Base-by-base conservation (phyloP, 192 early-diverging fungal species). In the Obelidium mucronatum region DNA sequence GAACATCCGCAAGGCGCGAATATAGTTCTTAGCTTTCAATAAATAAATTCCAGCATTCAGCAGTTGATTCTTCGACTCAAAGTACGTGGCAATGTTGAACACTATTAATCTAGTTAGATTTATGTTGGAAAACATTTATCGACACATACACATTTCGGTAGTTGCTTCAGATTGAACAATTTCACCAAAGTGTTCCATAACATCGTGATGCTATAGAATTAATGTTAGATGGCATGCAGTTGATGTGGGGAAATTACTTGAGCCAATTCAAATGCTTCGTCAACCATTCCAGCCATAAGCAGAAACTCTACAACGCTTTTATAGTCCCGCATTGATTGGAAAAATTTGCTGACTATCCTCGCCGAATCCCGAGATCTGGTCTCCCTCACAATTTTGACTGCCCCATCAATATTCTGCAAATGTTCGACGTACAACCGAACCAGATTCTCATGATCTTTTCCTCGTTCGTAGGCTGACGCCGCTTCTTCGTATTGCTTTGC, bases 211-310 rank as follows among this genome's bases (percentile, higher is more conserved):
- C 82, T 79, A 44, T 40, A 8, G 22, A 40, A 60, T 6, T 33
- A 60, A 28, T 66, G 17, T 65, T 68, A 44, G 2, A 75, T 77
- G 42, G n/a, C 31, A 19, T 19, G 59, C 15, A 61, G 31, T 17
- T 26, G 60, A 24, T 26, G 30, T 1, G 65, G 5, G 36, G 24
- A 2, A 17, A 36, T 30, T 24, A 82, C 83, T 48, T 84, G 81
- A 11, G 87, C 87, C 19, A 89, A 75, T 75, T 86, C 82, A 73
- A 89, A 89, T 3, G 87, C 87, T 68, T 89, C 86, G 35, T 84
- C 77, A 15, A 61, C 68, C 86, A 89, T 88, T 17, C 85, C 87
- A 2, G 87, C 86, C 63, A 88, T 77, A 17, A 88, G 64, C 70
- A 72, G 87, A 67, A 89, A 89, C 73, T 89, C 87, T 2, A 89